Evolutionary conservation across 306 rosid genomes (phyloP), one percentile per base, ranked within the genome.

Genomic region (Senna siamea): DNA sequence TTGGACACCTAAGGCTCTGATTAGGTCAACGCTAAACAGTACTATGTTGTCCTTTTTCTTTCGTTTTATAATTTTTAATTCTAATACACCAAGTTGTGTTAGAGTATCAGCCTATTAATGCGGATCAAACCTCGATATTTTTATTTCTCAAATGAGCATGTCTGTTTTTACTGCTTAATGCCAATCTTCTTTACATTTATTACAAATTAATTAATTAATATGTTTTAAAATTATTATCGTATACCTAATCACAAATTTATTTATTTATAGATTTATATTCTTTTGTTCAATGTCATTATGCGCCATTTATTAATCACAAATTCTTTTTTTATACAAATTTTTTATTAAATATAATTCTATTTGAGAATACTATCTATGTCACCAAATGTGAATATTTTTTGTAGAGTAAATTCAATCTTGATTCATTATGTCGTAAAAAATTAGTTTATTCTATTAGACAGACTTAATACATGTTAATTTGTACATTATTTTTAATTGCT

Each of bases 101-200:
- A 76, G 82, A 80, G 77, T 82, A 66, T 76, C 87, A 73, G 73
- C 93, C 94, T 82, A 73, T 69, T 82, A 84, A 78, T 84, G 80
- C 90, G 96, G 92, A 87, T 87, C 92, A 71, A 48, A 64, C 87
- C 23, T 78, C 79, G n/a, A 73, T 77, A 73, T 76, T 84, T 87
- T 47, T 8, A 71, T 87, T 87, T 82, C 73, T 37, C 86, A 83
- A 85, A 84, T 81, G 94, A 87, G 94, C 74, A 91, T 91, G 89
- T 91, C 85, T 91, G 97, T 91, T 89, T 51, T 79, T 82, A 74
- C 80, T 47, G 7, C 1, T 12, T 1, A 23, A 44, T 32, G 4
- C 41, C 30, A 50, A 11, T 32, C 37, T 32, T 32, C 37, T 32
- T 5, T 32, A 32, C 37, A 32, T 32, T 50, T 17, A 50, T 30